Base-by-base conservation (phyloP, 345 rosid genomes). In the Gossypium longicalyx region DNA sequence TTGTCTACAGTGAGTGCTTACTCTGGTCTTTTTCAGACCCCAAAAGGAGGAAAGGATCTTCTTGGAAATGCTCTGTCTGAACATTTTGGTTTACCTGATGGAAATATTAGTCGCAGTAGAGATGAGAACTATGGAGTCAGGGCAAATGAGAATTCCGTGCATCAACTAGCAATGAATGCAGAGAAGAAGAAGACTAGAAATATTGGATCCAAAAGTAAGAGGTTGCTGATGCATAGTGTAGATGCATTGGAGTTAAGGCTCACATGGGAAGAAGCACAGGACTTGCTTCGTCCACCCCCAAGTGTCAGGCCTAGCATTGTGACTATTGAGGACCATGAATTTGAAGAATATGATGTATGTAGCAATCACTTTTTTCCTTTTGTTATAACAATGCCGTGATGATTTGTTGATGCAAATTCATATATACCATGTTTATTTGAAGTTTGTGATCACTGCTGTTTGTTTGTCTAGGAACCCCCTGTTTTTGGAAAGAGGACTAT, bases 261-360 rank as follows among this genome's bases (percentile, higher is more conserved):
- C 60, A 94, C 93, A 41, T 94, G 97, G 97, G 91, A 92, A 72
- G 97, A 94, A 89, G 88, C 98, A 74, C 94, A 94, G 72, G 94
- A 89, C 58, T 79, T 94, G 86, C 86, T 94, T 83, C 92, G 93
- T 71, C 97, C 97, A 66, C 82, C 94, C 43, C 92, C 94, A 58
- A 77, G 70, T 83, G 85, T 77, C 73, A 86, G 74, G 70, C 88
- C 94, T 72, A 85, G 66, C 76, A 73, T 89, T 34, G 83, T 87
- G 56, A 78, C 88, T 27, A 83, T 92, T 56, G 98, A 92, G 73
- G 98, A 86, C 74, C 83, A 85, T 80, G 94, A 94, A 75, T 86
- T 94, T 78, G 98, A 94, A 85, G 97, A 91, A 82, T 94, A 86
- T 82, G 93, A 94, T 79, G 98, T 90, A 85, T 72, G 53, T 66